phyloP scores from a whole-genome alignment of 805 yeast species.

The Saccharomycopsis amapae region DNA sequence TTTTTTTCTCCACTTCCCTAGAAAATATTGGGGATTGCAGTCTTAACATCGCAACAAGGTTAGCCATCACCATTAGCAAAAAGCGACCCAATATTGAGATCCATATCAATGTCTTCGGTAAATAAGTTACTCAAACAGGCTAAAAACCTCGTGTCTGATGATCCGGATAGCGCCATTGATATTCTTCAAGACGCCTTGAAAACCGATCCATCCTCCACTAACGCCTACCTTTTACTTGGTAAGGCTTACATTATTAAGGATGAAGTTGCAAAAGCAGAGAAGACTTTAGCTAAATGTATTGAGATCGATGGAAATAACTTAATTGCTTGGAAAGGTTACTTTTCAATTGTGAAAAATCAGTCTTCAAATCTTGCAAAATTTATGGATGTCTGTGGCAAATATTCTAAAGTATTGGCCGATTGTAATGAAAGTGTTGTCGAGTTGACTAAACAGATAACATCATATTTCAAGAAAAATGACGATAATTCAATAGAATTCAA shows the following conservation, averaged over 20 bases:
- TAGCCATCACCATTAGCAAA: too few species aligned
- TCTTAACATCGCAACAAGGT: too few species aligned
- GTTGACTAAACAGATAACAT: constrained; percentile 39
- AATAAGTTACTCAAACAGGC: constrained; percentile 38
- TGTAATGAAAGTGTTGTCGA: constrained; percentile 34
- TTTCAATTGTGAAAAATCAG: constrained; percentile 38
- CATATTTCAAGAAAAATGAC: constrained; percentile 35
- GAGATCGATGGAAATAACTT: constrained; percentile 42
- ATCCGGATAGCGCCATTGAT: constrained; percentile 56
- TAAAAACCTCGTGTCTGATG: constrained; percentile 43
- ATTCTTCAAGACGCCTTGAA: constrained; percentile 48
- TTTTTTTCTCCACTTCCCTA: too few species aligned
- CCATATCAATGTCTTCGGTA: constrained; percentile 7
- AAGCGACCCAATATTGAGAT: too few species aligned
- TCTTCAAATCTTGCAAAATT: constrained; percentile 35
- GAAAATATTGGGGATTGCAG: too few species aligned
- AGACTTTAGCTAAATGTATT: constrained; percentile 44
- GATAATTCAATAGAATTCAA: constrained; percentile 29
- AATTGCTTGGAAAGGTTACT: constrained; percentile 78
- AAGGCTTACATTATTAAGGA: constrained; percentile 50
- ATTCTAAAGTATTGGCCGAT: constrained; percentile 36
- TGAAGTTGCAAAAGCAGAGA: constrained; percentile 34
- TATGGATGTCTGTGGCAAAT: constrained; percentile 41
- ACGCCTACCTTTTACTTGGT: constrained; percentile 66
- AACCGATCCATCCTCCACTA: constrained; percentile 49